phyloP scores from a whole-genome alignment of 1,284 basidiomycete genomes.

The Inonotus hispidus region DNA sequence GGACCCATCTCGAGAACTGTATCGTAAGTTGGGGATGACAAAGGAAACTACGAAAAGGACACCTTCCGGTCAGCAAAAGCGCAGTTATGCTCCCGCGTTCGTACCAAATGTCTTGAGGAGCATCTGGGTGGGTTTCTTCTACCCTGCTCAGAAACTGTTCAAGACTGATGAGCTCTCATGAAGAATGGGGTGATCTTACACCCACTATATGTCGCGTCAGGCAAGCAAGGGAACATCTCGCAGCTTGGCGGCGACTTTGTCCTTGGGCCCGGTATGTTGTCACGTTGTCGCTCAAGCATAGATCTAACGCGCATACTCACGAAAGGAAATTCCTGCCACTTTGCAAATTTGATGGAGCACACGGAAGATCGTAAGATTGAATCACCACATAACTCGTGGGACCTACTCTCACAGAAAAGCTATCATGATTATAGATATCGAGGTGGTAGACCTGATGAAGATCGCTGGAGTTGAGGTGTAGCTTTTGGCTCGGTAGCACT shows the following conservation, averaged over 20 bases:
- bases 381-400: conserved; percentile 10
- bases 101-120: conserved; percentile 35
- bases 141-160: background rate
- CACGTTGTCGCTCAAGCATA: background rate
- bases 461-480: conserved; percentile 24
- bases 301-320: background rate
- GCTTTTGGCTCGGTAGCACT: too few relatives aligned
- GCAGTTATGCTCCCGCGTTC: conserved; percentile 40
- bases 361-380: conserved; percentile 52
- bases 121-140: conserved; percentile 39
- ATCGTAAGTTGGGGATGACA: conserved; percentile 46
- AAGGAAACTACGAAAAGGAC: conserved; percentile 39
- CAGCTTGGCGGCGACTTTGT: conserved; percentile 63
- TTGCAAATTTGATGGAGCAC: conserved; percentile 52
- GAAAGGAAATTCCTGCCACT: conserved; percentile 38
- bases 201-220: conserved; percentile 34
- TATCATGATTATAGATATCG: conserved; percentile 32
- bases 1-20: conserved; percentile 51
- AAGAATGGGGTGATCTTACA: conserved; percentile 42
- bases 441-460: conserved; percentile 40
- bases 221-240: conserved; percentile 53
- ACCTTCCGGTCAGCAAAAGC: conserved; percentile 40
- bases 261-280: conserved; percentile 45
- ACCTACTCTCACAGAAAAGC: background rate
- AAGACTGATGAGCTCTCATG: background rate